Conservation (phyloP, 768 basidiomycete species). For the Fomitopsis pulvina region DNA sequence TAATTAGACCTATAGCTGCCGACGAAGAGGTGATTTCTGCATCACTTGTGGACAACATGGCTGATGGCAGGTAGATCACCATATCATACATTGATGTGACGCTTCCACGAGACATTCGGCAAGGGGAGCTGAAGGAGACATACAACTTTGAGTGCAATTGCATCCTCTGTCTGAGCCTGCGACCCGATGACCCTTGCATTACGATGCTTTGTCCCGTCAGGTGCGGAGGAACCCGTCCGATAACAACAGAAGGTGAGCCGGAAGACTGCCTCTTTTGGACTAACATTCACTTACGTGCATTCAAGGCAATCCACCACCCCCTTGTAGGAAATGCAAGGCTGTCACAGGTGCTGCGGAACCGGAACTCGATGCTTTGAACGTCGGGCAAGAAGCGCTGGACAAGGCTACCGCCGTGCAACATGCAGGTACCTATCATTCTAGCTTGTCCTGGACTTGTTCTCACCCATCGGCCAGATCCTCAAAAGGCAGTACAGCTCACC, state of each 20-base stretch:
- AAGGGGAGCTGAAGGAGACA: conserved; percentile 52
- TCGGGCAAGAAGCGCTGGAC: conserved; percentile 70
- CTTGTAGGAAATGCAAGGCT: conserved; percentile 51
- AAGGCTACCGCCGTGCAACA: conserved; percentile 63
- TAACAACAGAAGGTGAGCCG: conserved; percentile 52
- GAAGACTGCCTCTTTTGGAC: background rate
- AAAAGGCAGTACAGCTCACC: conserved; percentile 52
- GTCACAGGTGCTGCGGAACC: conserved; percentile 42
- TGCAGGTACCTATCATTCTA: conserved; percentile 34
- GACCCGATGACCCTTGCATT: conserved; percentile 55
- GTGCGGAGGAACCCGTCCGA: conserved; percentile 58
- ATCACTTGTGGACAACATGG: background rate
- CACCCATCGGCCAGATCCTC: conserved; percentile 39
- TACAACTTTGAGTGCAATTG: conserved; percentile 81
- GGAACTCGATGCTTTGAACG: conserved; percentile 54
- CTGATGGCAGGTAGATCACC: conserved; percentile 44
- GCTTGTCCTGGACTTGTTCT: background rate
- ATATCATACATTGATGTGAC: conserved; percentile 87
- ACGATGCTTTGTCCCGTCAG: conserved; percentile 60
- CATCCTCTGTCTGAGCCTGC: conserved; percentile 37
- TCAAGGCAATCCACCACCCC: background rate
- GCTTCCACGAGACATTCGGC: conserved; percentile 50
- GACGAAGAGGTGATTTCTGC: conserved; percentile 59
- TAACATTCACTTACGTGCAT: background rate
- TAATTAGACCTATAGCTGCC: conserved; percentile 52